Conservation (phyloP, 345 rosid species). For the Rhizophora mangle region DNA sequence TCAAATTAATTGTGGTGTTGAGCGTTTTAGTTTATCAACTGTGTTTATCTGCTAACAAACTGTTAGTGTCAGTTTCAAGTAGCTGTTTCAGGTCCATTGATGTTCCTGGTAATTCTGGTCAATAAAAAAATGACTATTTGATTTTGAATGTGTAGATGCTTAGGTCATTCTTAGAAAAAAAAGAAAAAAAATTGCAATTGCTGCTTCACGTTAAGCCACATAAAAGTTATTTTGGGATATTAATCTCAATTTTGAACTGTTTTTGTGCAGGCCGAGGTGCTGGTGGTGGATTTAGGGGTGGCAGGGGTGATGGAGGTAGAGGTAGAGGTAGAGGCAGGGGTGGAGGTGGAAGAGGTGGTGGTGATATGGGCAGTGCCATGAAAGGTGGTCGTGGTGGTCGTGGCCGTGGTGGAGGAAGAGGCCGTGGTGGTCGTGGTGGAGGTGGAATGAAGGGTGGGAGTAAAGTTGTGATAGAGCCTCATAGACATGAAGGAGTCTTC, state of each 20-base stretch:
- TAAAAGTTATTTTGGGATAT: too few relatives aligned
- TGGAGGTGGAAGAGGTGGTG: conserved; percentile 2
- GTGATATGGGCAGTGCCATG: not conserved
- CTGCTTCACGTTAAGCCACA: too few relatives aligned
- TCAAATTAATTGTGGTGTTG: too few relatives aligned
- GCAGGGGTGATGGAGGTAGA: conserved; percentile 31
- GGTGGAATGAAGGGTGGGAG: conserved; percentile 17
- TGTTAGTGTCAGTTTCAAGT: too few relatives aligned
- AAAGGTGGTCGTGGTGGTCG: not conserved
- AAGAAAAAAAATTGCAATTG: too few relatives aligned
- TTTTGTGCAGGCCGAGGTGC: not conserved
- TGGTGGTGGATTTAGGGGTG: not conserved
- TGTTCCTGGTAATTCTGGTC: too few relatives aligned
- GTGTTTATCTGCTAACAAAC: too few relatives aligned
- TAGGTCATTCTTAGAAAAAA: too few relatives aligned
- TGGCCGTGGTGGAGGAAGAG: not conserved
- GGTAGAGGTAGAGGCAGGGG: conserved; percentile 13
- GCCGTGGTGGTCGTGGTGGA: not conserved
- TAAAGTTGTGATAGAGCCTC: conserved; percentile 14
- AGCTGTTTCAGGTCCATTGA: too few relatives aligned
- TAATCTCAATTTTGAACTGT: not conserved
- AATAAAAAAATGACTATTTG: too few relatives aligned
- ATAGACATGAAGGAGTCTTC: conserved; percentile 21
- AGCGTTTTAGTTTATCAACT: too few relatives aligned
- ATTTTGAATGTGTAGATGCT: too few relatives aligned